phyloP scores from a whole-genome alignment of 2,329 filamentous ascomycete genomes.

The Rhinocladiella similis region DNA sequence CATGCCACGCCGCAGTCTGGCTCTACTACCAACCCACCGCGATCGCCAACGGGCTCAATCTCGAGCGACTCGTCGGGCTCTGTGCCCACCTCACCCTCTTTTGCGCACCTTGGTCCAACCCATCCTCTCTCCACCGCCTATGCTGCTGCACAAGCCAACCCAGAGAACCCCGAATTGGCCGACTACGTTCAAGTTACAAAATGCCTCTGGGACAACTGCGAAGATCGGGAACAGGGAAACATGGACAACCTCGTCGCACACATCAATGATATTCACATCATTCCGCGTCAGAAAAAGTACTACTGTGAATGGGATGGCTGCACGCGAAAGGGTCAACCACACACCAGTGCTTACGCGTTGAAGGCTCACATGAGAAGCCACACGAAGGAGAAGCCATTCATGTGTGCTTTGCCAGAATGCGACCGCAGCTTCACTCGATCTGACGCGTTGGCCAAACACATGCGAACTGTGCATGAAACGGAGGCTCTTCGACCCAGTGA shows the following conservation, averaged over 20 bases:
- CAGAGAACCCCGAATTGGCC: conserved; percentile 29
- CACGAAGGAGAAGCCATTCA: conserved; percentile 97
- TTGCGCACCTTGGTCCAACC: conserved; percentile 56
- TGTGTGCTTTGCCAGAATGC: conserved; percentile 94
- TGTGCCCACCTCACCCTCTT: conserved; percentile 69
- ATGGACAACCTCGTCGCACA: conserved; percentile 82
- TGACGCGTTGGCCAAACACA: conserved; percentile 94
- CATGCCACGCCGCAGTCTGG: conserved; percentile 52
- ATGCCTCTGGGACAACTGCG: conserved; percentile 77
- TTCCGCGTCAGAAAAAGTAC: conserved; percentile 91
- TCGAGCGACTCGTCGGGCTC: conserved; percentile 90
- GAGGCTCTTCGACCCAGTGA: conserved; percentile 77
- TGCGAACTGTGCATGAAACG: conserved; percentile 97
- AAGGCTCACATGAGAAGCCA: conserved; percentile 98
- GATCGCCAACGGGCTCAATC: conserved; percentile 65
- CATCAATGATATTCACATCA: conserved; percentile 91
- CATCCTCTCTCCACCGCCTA: conserved; percentile 33
- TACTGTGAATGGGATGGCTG: conserved; percentile 98
- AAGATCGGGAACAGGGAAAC: conserved; percentile 68
- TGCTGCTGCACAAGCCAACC: conserved; percentile 34
- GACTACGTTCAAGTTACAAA: conserved; percentile 63
- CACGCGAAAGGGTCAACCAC: conserved; percentile 79
- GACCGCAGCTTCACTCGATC: conserved; percentile 95
- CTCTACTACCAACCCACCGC: conserved; percentile 34
- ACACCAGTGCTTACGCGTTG: conserved; percentile 92